Percentiles rank a stretch among this genome's conserved stretches.
phyloP scores from a whole-genome alignment of 352 stramenopile genomes.

The Lagenidium giganteum region DNA sequence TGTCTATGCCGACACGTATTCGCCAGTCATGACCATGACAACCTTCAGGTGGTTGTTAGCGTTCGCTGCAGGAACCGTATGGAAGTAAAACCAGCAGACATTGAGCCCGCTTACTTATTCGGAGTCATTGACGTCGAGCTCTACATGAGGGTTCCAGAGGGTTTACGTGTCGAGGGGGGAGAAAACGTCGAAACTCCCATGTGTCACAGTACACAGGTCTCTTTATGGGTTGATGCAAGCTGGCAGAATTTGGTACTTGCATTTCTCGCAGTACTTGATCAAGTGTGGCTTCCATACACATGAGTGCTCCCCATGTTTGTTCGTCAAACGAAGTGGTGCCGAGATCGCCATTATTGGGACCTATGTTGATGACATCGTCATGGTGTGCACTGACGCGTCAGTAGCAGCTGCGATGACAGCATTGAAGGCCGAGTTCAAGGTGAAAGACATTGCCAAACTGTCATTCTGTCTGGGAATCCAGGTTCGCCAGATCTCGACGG shows the following conservation, averaged over 20 bases:
- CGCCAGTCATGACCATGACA: constrained; percentile 17
- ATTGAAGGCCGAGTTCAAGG: constrained; percentile 14
- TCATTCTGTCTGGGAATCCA: constrained; percentile 15
- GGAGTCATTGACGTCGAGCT: constrained; percentile 15
- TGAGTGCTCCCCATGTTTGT: too few relatives aligned
- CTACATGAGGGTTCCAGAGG: constrained; percentile 12
- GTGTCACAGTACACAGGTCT: constrained; percentile 8
- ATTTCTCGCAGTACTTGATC: too few relatives aligned
- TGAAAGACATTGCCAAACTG: constrained; percentile 11
- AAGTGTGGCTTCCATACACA: too few relatives aligned
- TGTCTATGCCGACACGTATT: constrained; percentile 18
- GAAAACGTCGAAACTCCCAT: constrained; percentile 4
- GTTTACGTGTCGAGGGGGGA: constrained; percentile 16
- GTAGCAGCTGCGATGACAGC: too few relatives aligned
- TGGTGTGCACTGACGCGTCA: too few relatives aligned
- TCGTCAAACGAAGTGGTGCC: too few relatives aligned
- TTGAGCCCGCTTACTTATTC: constrained; percentile 14
- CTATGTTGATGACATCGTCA: too few relatives aligned
- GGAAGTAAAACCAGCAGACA: constrained; percentile 13
- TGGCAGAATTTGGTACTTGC: too few relatives aligned
- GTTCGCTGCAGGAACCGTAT: constrained; percentile 11
- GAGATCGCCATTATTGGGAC: too few relatives aligned
- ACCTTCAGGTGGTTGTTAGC: constrained; percentile 15
- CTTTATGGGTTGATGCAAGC: too few relatives aligned
- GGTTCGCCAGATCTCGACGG: constrained; percentile 11